Evolutionary conservation across 176 grass and related monocot species (phyloP), one percentile per base, ranked within the genome.

Genomic region (Saccharum officinarum): DNA sequence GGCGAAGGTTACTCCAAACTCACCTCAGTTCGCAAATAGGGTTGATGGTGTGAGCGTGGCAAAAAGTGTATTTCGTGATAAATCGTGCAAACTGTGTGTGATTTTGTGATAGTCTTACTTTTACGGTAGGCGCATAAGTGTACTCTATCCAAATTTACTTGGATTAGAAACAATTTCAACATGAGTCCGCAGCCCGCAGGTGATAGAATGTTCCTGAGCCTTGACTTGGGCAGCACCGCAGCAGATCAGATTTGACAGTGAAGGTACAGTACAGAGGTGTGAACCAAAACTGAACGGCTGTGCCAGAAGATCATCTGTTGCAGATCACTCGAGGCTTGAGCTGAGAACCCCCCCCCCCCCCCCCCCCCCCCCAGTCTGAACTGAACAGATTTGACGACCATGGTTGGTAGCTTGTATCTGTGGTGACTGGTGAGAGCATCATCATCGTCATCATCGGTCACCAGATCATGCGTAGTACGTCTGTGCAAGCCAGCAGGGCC

Each of bases 401-500:
- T 69, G 37, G 68, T 41, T 39, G 65, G 67, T 71, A 23, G 25
- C 15, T 31, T 72, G n/a, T 46, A 77, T 34, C 64, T 34, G 64
- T 34, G 10, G n/a, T n/a, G 33, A 45, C 44, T 13, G 30, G 65
- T 61, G 38, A 78, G 80, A 46, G 12, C 11, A 71, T 16, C 72
- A 50, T 75, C 55, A 36, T 57, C n/a, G n/a, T 57, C 46, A 5
- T 6, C 47, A 17, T 54, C 15, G 4, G 59, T 62, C 45, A 49
- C 10, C 71, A 18, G 41, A 67, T 67, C 75, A 89, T 77, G 55
- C 40, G 2, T 76, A 64, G 70, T 28, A 28, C 28, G 28, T 63
- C 20, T 44, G 39, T 44, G 71, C 67, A 84, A 34, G 40, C 44
- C 59, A 84, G 57, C 36, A 59, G 81, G 81, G 10, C 37, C 82